Evolutionary conservation across 805 yeast species (phyloP).

Genomic region (Lachancea sp.): DNA sequence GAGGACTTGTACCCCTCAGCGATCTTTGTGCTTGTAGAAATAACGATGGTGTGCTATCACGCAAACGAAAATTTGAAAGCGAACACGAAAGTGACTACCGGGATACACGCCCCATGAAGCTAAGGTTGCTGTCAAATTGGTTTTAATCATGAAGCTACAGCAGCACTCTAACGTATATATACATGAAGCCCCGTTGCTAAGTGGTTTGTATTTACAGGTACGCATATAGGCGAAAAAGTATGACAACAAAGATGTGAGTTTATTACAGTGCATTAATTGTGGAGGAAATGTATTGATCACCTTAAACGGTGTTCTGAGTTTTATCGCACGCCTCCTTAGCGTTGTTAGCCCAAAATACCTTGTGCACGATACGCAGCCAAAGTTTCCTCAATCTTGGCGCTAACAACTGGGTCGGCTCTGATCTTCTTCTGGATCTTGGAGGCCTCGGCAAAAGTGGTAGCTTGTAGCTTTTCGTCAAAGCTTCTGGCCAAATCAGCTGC

Average conservation of each 20-base stretch:
- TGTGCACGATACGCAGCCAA: conserved; percentile 37
- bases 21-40: not conserved
- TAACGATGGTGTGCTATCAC: not conserved
- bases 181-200: not conserved
- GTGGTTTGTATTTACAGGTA: conserved; percentile 6
- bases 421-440: conserved; percentile 82
- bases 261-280: not conserved
- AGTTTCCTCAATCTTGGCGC: conserved; percentile 56
- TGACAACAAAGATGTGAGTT: not conserved
- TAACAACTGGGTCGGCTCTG: conserved; percentile 59
- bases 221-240: not conserved
- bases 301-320: too few species aligned
- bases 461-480: conserved; percentile 80
- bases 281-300: too few species aligned
- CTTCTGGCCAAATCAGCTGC: conserved; percentile 79
- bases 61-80: conserved; percentile 1
- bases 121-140: not conserved
- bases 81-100: not conserved
- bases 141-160: not conserved
- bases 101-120: not conserved
- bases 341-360: conserved; percentile 25
- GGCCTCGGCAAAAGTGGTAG: conserved; percentile 87
- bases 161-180: too few species aligned
- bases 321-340: not conserved
- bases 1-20: conserved; percentile 3